A percentile compares a stretch with the other conserved stretches of the same genome.
phyloP scores from a whole-genome alignment of 257 asterid species.

The Ehretia macrophylla region DNA sequence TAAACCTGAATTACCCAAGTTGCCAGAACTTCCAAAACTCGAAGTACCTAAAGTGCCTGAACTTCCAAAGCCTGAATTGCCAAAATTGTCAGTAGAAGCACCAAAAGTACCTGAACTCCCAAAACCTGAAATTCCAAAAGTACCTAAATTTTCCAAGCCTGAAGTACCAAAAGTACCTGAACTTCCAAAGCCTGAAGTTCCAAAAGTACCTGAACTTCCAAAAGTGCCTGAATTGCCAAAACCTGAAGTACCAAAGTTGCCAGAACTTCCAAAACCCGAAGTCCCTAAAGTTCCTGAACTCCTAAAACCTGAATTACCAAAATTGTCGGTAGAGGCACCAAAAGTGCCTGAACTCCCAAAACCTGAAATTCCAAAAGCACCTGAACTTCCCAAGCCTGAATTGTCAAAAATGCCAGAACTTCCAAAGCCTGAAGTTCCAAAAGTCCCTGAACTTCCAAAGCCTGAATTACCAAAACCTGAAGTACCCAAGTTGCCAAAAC shows the following conservation, averaged over 20 bases:
- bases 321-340: constrained; percentile 13
- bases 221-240: constrained; percentile 22
- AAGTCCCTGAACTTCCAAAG: not conserved
- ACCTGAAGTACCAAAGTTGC: constrained; percentile 11
- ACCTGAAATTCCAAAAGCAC: constrained; percentile 14
- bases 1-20: constrained; percentile 5
- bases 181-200: constrained; percentile 13
- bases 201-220: constrained; percentile 4
- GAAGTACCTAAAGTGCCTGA: constrained; percentile 15
- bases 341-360: constrained; percentile 15
- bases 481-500: constrained; percentile 2
- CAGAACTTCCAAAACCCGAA: constrained; percentile 22
- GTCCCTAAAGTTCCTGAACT: constrained; percentile 16
- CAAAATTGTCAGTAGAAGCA: constrained; percentile 1
- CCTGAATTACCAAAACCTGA: constrained; percentile 2
- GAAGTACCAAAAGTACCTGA: constrained; percentile 8
- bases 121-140: constrained; percentile 7
- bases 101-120: not conserved
- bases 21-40: constrained; percentile 9
- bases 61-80: constrained; percentile 20
- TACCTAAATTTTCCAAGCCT: constrained; percentile 27
- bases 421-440: not conserved
- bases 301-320: constrained; percentile 22
- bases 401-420: constrained; percentile 8
- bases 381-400: constrained; percentile 21